Conservation (phyloP, 2,329 filamentous ascomycete genomes). For the Diaporthe aspalathi region DNA sequence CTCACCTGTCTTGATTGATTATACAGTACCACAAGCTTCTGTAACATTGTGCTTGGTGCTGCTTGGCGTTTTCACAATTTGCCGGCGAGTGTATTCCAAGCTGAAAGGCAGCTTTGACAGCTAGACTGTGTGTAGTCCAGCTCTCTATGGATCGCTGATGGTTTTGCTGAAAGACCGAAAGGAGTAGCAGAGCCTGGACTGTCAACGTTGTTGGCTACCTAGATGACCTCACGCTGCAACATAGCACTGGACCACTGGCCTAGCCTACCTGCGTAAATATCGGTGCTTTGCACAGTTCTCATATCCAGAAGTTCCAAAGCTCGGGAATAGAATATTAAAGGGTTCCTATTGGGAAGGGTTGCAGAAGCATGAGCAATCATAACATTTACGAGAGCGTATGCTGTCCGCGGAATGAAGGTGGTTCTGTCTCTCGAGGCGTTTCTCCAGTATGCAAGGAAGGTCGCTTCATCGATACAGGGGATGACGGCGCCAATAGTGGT, state of each 20-base stretch:
- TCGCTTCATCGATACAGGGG: not conserved
- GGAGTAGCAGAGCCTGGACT: slow-evolving; percentile 2
- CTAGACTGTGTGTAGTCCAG: not conserved
- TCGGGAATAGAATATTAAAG: not conserved
- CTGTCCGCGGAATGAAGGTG: not conserved
- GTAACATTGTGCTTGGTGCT: not conserved
- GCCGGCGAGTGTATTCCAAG: slow-evolving; percentile 3
- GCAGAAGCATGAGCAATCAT: slow-evolving; percentile 3
- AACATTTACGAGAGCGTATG: not conserved
- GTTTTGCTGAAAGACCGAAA: slow-evolving; percentile 7
- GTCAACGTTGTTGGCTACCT: not conserved
- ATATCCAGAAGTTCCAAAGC: not conserved
- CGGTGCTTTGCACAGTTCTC: not conserved
- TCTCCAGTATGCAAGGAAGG: not conserved
- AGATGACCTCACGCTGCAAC: not conserved
- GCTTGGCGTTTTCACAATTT: not conserved
- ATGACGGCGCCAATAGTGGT: not conserved
- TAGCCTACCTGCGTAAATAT: not conserved
- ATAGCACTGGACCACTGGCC: rapidly evolving
- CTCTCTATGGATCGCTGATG: slow-evolving; percentile 14
- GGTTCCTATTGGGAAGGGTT: not conserved
- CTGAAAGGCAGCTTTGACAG: slow-evolving; percentile 7
- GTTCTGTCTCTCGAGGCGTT: not conserved
- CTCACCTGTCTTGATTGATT: slow-evolving; percentile 16
- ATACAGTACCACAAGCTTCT: not conserved